Conservation (phyloP, 2,329 filamentous ascomycete genomes). For the Aspergillus viridinutans region DNA sequence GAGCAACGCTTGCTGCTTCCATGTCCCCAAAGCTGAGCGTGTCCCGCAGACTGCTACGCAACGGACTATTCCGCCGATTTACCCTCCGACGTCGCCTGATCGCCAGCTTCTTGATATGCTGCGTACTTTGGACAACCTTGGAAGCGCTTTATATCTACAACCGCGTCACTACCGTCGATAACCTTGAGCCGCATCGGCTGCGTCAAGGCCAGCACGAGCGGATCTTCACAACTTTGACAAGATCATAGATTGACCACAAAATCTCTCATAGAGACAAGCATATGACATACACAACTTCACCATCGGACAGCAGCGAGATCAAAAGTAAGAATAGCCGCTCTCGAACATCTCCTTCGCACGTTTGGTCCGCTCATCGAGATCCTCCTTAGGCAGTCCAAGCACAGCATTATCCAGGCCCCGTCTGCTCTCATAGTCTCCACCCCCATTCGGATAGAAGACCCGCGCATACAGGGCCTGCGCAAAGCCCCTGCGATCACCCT, state of each 20-base stretch:
- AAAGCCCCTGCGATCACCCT: conserved; percentile 43
- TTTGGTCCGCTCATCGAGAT: conserved; percentile 54
- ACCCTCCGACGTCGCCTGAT: no score
- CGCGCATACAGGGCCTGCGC: conserved; percentile 51
- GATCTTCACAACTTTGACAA: not conserved
- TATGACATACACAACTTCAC: no score
- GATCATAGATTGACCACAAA: not conserved
- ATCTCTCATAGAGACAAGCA: not conserved
- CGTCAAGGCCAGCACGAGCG: no score
- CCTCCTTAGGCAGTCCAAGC: conserved; percentile 54
- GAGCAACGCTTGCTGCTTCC: no score
- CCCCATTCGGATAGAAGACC: conserved; percentile 46
- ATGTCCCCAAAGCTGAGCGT: no score
- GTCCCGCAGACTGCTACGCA: no score
- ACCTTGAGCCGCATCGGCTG: no score
- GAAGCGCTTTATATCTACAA: no score
- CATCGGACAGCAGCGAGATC: not conserved
- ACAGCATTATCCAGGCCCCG: conserved; percentile 45
- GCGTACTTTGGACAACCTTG: no score
- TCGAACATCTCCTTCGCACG: conserved; percentile 21
- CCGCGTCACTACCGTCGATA: no score
- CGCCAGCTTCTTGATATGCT: no score
- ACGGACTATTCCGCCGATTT: no score
- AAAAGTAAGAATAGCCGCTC: not conserved
- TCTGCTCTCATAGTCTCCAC: conserved; percentile 35